Percentiles rank a stretch among this genome's conserved stretches.
These are phyloP conservation scores for Melastoma malabathricum DNA, from an alignment of 345 rosid species.

Conservation along the genomic window DNA sequence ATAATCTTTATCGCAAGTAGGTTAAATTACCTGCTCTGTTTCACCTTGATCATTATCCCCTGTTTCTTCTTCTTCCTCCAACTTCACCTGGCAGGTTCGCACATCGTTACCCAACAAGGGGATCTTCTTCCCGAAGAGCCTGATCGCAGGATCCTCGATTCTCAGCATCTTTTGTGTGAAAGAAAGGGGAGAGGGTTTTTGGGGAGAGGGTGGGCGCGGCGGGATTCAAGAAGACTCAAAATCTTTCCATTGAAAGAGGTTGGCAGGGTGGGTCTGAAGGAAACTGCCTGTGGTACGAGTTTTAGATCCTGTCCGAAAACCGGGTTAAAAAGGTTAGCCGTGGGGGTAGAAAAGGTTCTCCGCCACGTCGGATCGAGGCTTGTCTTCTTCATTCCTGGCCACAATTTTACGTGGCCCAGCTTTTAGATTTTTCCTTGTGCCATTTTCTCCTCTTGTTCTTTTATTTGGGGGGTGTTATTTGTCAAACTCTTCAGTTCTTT, in stretches of 20 bases:
- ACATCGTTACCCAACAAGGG: slow-evolving; percentile 21
- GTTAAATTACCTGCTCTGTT: slow-evolving; percentile 36
- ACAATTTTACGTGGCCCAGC: slow-evolving; percentile 68
- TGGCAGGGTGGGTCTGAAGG: slow-evolving; percentile 6
- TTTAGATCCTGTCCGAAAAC: slow-evolving; percentile 31
- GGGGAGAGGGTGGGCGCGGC: too few species aligned
- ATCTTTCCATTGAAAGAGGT: too few species aligned
- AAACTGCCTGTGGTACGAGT: slow-evolving; percentile 10
- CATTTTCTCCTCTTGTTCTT: too few species aligned
- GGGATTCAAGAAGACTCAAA: too few species aligned
- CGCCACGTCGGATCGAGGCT: slow-evolving; percentile 59
- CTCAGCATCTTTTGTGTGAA: slow-evolving; percentile 26
- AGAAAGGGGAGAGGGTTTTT: too few species aligned
- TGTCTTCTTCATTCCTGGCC: slow-evolving; percentile 46
- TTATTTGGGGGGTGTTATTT: too few species aligned
- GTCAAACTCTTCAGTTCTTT: too few species aligned
- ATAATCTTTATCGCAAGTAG: neutral
- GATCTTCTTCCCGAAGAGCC: slow-evolving; percentile 71
- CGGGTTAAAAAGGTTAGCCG: slow-evolving; percentile 24
- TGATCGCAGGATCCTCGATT: slow-evolving; percentile 50
- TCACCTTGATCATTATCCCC: slow-evolving; percentile 3
- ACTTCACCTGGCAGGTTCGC: slow-evolving; percentile 4
- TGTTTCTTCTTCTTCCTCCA: slow-evolving; percentile 4
- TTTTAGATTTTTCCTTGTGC: slow-evolving; percentile 23
- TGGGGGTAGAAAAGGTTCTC: slow-evolving; percentile 17